Evolutionary conservation across 768 basidiomycete species (phyloP), one percentile per base, ranked within the genome.

Genomic region (Coprinopsis sp.): DNA sequence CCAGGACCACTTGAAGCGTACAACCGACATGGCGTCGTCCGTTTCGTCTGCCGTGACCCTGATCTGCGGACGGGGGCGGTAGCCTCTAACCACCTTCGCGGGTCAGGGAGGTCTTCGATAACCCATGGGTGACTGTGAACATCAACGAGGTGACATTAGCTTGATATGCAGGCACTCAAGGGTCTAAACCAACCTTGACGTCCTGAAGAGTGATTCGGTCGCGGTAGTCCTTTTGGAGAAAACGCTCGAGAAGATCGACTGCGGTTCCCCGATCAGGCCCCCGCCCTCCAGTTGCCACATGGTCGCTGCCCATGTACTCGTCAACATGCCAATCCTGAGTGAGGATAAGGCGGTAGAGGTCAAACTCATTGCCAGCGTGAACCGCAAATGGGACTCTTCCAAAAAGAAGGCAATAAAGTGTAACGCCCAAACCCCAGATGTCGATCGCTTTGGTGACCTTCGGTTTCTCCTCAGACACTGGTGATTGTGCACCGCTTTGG

Each of bases 401-500:
- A 54, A 95, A 97, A 2, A 98, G 76, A 37, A 98, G 78, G 60
- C 93, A 95, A 66, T 91, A 98, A 4, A 97, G 72, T 2, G 96
- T 99, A 24, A 97, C 87, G 19, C 96, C 96, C 2, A 99, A 77
- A 0, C 96, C 95, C 96, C 96, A 99, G 27, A 99, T 80, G 59
- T 99, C 96, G 60, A 98, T 95, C 3, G 91, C 84, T 62, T 93
- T 91, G 31, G 91, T 91, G 42, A 96, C 86, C 3, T 78, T 74
- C 4, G 75, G 80, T 19, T n/a, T n/a, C n/a, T n/a, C n/a, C n/a
- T n/a, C n/a, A n/a, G n/a, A n/a, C n/a, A n/a, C n/a, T n/a, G n/a
- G n/a, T n/a, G n/a, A n/a, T n/a, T n/a, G n/a, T n/a, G n/a, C n/a
- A n/a, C n/a, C 30, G 2, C 46, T 51, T 14, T 51, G 36, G 23